A percentile compares a stretch with the other conserved stretches of the same genome.
Conservation (phyloP, 164 flowering plant species). For the Sextonia rubra region DNA sequence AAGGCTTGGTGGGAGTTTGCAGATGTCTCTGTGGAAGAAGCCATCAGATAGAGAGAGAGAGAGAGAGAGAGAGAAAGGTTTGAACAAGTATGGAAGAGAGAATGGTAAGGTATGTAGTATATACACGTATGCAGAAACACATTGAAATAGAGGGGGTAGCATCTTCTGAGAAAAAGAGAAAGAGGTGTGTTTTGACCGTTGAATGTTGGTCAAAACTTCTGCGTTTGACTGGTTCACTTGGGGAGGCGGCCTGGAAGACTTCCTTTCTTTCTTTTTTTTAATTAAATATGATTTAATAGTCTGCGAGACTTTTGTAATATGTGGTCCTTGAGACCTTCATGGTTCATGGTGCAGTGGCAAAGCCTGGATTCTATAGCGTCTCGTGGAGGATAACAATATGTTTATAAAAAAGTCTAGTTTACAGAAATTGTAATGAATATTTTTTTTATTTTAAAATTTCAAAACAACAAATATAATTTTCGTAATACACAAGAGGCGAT, state of each 20-base stretch:
- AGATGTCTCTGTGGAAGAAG: slow-evolving; percentile 35
- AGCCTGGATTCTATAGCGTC: no score
- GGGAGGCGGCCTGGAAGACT: slow-evolving; percentile 5
- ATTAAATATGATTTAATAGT: background rate
- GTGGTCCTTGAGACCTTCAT: background rate
- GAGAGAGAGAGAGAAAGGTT: slow-evolving; percentile 2
- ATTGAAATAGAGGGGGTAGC: background rate
- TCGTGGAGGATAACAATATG: no score
- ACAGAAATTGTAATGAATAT: no score
- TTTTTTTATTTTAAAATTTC: no score
- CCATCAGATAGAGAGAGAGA: slow-evolving; percentile 24
- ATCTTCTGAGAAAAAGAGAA: slow-evolving; percentile 19
- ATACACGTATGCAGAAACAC: slow-evolving; percentile 12
- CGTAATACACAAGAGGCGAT: no score
- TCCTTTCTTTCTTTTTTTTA: no score
- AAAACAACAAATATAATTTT: no score
- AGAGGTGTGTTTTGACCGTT: slow-evolving; percentile 12
- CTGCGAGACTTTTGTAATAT: background rate
- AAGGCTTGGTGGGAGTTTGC: slow-evolving; percentile 26
- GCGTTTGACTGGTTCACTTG: slow-evolving; percentile 31
- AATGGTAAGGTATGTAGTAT: background rate
- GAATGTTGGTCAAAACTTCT: slow-evolving; percentile 34
- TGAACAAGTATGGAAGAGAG: background rate
- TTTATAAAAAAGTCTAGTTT: no score
- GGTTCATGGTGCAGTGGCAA: no score